A percentile compares a stretch with the other conserved stretches of the same genome.
Conservation (phyloP, 2,329 filamentous ascomycete species). For the Huntiella abstrusa region DNA sequence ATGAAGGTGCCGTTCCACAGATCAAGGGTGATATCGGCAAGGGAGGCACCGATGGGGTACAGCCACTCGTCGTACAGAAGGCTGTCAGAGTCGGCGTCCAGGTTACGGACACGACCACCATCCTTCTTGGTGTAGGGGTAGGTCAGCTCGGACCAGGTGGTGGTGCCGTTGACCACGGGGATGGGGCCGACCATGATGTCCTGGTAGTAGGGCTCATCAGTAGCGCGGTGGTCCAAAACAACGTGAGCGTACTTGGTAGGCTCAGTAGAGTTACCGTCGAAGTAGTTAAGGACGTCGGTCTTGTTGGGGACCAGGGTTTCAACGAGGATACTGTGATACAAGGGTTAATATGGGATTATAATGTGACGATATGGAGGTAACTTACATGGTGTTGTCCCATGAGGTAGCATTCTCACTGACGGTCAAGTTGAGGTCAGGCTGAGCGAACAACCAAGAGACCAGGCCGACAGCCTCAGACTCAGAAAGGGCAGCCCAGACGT, state of each 20-base stretch:
- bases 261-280: constrained; percentile 19
- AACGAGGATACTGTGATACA: constrained; percentile 14
- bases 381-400: constrained; percentile 24
- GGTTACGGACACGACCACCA: constrained; percentile 19
- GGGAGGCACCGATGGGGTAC: constrained; percentile 17
- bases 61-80: constrained; percentile 17
- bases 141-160: constrained; percentile 20
- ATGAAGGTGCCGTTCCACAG: constrained; percentile 21
- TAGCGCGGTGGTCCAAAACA: constrained; percentile 26
- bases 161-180: constrained; percentile 22
- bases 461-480: constrained; percentile 22
- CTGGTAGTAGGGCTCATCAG: constrained; percentile 23
- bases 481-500: constrained; percentile 24
- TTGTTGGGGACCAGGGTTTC: constrained; percentile 31
- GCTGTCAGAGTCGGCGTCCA: constrained; percentile 18
- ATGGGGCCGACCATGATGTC: constrained; percentile 32
- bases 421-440: constrained; percentile 27
- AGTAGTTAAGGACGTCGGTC: constrained; percentile 24
- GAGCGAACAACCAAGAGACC: constrained; percentile 25
- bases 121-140: constrained; percentile 26
- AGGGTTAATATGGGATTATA: not conserved
- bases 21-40: constrained; percentile 25
- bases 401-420: constrained; percentile 18
- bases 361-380: constrained; percentile 12
- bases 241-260: constrained; percentile 27